Evolutionary conservation across 2,329 filamentous ascomycete species (phyloP), one percentile per base, ranked within the genome.

Genomic region (Mollisiaceae sp.): DNA sequence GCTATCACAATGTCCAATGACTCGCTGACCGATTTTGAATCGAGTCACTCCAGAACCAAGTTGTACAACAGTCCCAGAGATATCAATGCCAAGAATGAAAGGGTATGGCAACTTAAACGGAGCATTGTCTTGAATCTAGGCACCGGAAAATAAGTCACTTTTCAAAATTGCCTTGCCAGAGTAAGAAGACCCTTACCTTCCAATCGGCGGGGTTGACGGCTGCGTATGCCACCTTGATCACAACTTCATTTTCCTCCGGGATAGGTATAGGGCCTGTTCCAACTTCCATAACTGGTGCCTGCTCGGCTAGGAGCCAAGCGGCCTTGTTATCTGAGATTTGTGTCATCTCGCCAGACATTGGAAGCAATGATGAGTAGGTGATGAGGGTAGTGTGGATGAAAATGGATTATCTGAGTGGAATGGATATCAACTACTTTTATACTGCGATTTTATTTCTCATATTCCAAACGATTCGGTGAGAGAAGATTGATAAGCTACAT

Each of bases 21-120:
- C 72, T 15, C 74, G 66, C 45, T 75, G 71, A 6, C 74, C 74
- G 15, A 70, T 52, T 32, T 79, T 78, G 67, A 85, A 78, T 11
- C 80, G 76, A 8, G 77, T 78, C 5, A 84, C 81, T 8, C 74
- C 75, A n/a, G 78, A 73, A 2, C 82, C 82, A 8, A 83, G 75
- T 67, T 82, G 60, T 6, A 69, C 59, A 20, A 76, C 63, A 8
- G 69, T 71, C 11, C 75, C 74, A 2, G 74, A 68, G 27, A 74
- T 66, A 50, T 76, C 74, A 6, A 50, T 58, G 1, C 75, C 75
- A 3, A 74, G 63, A 27, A 75, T 74, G 20, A 38, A 64, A 2
- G 72, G 70, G 55, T 72, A 71, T 24, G 36, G 15, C 14, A 69
- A 9, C 11, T 57, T n/a, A 1, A 66, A 50, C 27, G 63, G 65